Evolutionary conservation across 2,329 filamentous ascomycete species (phyloP), one percentile per base, ranked within the genome.

Genomic region (Penicillium sp.): DNA sequence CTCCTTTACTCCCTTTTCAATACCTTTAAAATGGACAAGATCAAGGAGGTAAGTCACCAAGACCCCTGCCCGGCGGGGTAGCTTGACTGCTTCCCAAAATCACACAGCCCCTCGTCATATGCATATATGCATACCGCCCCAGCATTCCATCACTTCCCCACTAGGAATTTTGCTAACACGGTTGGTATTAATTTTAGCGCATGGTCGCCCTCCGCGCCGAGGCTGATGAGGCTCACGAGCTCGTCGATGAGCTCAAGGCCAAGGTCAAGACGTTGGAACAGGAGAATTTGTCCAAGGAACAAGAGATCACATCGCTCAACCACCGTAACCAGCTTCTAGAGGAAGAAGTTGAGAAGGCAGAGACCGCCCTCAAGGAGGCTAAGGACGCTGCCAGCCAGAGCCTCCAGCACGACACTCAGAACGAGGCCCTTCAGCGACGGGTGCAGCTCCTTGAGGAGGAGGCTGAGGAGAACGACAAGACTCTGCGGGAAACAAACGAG

Each of bases 391-490:
- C 90, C 73, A 89, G 90, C 75, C 89, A 93, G 79, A 89, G 90
- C 74, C 81, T 86, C 78, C 83, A 90, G 81, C 86, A 92, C 75
- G 89, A 91, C 75, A 90, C 88, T 74, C 90, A 96, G 80, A 94
- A 93, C 79, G 94, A 99, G 82, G 86, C 89, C 70, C 84, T 99
- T 68, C 89, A 91, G 82, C 86, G 94, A 80, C 91, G 91, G 82
- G 84, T 97, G 75, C 91, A 97, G 82, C 83, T 99, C 68, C 88
- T 99, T 69, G 94, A 99, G 83, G 93, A 97, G 81, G 94, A 99
- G 83, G 92, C 92, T 69, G 94, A 99, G 82, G 87, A 93, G 77
- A 91, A 92, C 68, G 94, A 97, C 80, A 94, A 93, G 88, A 96
- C 91, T 66, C 84, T 97, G 75, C 89, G 93, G 75, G 94, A 97